Evolutionary conservation across 2,329 filamentous ascomycete genomes (phyloP).

Genomic region (Rhynchosporium graminicola): DNA sequence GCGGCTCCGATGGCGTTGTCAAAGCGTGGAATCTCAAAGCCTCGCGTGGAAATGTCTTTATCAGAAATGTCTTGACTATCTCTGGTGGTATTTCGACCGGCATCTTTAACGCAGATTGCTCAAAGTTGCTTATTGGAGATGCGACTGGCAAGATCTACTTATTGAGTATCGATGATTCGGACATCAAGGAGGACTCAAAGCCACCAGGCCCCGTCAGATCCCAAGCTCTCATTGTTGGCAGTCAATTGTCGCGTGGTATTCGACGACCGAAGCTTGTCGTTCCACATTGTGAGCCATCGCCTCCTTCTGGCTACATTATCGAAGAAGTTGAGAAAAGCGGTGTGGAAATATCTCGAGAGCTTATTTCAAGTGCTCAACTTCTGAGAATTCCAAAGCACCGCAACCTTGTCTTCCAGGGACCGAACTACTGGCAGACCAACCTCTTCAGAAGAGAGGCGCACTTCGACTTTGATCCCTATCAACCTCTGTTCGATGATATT

Average conservation of each 20-base stretch:
- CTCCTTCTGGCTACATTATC: constrained; percentile 40
- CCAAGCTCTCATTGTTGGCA: background rate
- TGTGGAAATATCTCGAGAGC: constrained; percentile 40
- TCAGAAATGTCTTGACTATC: constrained; percentile 56
- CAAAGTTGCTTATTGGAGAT: constrained; percentile 60
- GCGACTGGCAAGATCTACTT: constrained; percentile 61
- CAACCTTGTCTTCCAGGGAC: constrained; percentile 59
- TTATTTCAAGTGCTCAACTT: constrained; percentile 44
- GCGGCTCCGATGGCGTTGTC: constrained; percentile 62
- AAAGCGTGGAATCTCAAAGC: constrained; percentile 63
- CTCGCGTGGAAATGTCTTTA: constrained; percentile 45
- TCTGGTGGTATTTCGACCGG: constrained; percentile 59
- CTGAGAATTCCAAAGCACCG: constrained; percentile 32
- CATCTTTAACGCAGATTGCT: constrained; percentile 57
- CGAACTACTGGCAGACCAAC: constrained; percentile 48
- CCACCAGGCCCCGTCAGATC: background rate
- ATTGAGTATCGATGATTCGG: constrained; percentile 50
- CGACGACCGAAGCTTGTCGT: constrained; percentile 49
- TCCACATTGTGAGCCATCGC: constrained; percentile 51
- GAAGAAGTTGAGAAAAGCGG: constrained; percentile 27
- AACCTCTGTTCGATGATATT: constrained; percentile 49
- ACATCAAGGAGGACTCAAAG: constrained; percentile 27
- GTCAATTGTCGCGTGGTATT: constrained; percentile 13
- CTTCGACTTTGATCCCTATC: constrained; percentile 44
- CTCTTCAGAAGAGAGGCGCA: constrained; percentile 54